phyloP scores from a whole-genome alignment of 331 rosid species.

The Pyracantha coccinea region DNA sequence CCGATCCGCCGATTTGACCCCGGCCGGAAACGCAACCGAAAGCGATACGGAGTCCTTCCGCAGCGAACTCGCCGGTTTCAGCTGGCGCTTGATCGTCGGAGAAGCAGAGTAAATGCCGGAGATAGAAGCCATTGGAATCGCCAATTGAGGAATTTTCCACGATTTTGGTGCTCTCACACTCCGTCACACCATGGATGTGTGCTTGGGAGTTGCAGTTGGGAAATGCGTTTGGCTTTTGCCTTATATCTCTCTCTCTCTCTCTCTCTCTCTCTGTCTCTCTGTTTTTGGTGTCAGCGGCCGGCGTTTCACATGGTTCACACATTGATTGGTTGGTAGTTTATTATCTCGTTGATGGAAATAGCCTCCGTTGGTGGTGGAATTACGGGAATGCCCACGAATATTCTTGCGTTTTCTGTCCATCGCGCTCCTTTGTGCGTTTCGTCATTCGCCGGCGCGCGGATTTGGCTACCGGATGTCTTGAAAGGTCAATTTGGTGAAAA shows the following conservation, averaged over 20 bases:
- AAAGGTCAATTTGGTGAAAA: not conserved
- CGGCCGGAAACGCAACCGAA: conserved; percentile 27
- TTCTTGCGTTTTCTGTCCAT: not conserved
- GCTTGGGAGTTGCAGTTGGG: not conserved
- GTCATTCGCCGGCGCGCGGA: not conserved
- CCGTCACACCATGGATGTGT: conserved; percentile 4
- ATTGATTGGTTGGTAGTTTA: conserved; percentile 16
- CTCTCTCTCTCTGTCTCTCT: not conserved
- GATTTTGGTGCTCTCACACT: not conserved
- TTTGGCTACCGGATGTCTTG: not conserved
- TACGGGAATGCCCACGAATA: conserved; percentile 19
- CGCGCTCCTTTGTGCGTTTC: not conserved
- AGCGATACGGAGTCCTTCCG: conserved; percentile 27
- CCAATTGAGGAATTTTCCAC: not conserved
- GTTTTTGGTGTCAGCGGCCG: conserved; percentile 9
- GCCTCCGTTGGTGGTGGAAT: not conserved
- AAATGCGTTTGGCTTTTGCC: not conserved
- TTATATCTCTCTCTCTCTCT: not conserved
- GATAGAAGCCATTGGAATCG: conserved; percentile 60
- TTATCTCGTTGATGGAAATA: conserved; percentile 1
- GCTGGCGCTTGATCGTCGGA: conserved; percentile 44
- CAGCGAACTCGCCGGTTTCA: not conserved
- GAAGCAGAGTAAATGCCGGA: conserved; percentile 68
- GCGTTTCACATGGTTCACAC: conserved; percentile 26
- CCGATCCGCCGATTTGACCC: conserved; percentile 24